These are phyloP conservation scores for Populus hybrid DNA, from an alignment of 441 rosid species.

Conservation along the genomic window DNA sequence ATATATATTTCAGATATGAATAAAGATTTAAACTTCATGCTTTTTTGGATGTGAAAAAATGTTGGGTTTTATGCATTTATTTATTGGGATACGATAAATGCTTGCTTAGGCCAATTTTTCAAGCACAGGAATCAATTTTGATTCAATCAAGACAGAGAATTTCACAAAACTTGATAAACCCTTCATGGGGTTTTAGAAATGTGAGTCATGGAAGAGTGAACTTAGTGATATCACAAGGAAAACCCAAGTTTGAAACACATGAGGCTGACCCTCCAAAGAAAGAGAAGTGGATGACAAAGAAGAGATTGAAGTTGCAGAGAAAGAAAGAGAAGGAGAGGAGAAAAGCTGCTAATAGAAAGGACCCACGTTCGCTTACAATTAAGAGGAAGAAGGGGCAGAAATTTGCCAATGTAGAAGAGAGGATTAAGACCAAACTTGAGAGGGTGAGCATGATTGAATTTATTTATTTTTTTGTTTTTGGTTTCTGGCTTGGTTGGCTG, in stretches of 20 bases:
- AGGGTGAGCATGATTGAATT: constrained; percentile 42
- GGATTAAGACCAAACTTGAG: constrained; percentile 74
- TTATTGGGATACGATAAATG: background rate
- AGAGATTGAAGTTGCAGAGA: constrained; percentile 66
- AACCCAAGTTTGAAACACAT: constrained; percentile 75
- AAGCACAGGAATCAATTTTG: constrained; percentile 16
- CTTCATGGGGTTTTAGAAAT: constrained; percentile 40
- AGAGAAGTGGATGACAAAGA: constrained; percentile 76
- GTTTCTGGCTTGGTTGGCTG: background rate
- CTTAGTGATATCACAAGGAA: constrained; percentile 80
- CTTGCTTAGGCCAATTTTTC: constrained; percentile 22
- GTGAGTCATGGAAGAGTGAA: constrained; percentile 66
- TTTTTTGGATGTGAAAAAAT: background rate
- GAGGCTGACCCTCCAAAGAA: constrained; percentile 80
- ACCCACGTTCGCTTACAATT: constrained; percentile 69
- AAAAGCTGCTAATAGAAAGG: constrained; percentile 77
- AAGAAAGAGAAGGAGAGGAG: constrained; percentile 77
- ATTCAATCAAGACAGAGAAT: constrained; percentile 10
- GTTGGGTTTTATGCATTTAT: background rate
- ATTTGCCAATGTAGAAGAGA: constrained; percentile 76
- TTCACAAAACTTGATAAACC: constrained; percentile 23
- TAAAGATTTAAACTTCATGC: background rate
- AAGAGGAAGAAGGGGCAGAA: constrained; percentile 54
- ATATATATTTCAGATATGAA: background rate
- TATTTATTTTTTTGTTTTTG: background rate